Evolutionary conservation across 192 early-diverging fungal species (phyloP).

Genomic region (Neocallimastix lanati): DNA sequence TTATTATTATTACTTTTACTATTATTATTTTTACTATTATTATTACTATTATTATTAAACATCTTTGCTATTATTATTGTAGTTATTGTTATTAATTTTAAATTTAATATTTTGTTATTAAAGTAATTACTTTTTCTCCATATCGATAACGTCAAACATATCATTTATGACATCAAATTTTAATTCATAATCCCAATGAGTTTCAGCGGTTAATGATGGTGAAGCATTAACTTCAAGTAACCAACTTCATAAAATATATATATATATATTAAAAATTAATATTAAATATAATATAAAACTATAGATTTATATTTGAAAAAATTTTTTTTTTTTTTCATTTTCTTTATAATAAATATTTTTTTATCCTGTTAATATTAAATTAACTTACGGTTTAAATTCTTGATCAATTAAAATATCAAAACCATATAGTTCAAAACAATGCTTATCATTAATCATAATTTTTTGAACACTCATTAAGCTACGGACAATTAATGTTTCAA

Average conservation of each 20-base stretch:
- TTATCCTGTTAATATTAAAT: too few relatives aligned
- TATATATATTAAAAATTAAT: too few relatives aligned
- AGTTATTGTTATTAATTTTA: too few relatives aligned
- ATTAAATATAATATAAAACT: too few relatives aligned
- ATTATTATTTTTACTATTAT: neutral
- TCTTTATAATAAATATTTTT: too few relatives aligned
- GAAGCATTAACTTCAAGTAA: conserved; percentile 42
- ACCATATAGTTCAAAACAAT: conserved; percentile 42
- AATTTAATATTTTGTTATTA: too few relatives aligned
- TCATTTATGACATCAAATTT: conserved; percentile 39
- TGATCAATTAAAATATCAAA: conserved; percentile 42
- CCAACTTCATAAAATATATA: too few relatives aligned
- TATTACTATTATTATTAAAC: too few relatives aligned
- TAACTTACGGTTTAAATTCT: conserved; percentile 28
- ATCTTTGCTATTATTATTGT: too few relatives aligned
- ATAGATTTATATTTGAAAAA: too few relatives aligned
- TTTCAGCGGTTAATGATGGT: conserved; percentile 35
- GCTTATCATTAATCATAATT: conserved; percentile 52
- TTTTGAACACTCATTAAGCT: conserved; percentile 38
- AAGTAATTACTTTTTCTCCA: conserved; percentile 26
- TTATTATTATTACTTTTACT: neutral
- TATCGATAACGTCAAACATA: conserved; percentile 36
- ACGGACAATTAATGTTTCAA: conserved; percentile 37
- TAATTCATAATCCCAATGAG: conserved; percentile 43
- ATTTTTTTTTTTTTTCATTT: too few relatives aligned